Conservation (phyloP, 1,284 basidiomycete genomes). For the Fomitopsis schrenkii region DNA sequence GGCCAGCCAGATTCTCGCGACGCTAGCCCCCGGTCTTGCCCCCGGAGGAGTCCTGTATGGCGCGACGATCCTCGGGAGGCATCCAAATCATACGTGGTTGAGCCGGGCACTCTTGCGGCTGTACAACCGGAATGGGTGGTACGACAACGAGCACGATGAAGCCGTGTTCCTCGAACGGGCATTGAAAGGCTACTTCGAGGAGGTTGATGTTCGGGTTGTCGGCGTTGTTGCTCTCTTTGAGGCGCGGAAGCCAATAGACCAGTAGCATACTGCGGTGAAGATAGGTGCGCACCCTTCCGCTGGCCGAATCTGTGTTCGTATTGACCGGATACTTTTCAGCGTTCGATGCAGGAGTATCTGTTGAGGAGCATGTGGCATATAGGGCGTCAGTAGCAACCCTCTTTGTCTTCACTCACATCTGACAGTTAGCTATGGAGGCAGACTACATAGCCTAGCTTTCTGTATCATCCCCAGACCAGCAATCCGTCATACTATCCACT, state of each 20-base stretch:
- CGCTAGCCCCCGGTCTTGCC: slow-evolving; percentile 12
- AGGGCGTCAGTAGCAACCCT: too few relatives aligned
- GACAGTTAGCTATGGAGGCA: too few relatives aligned
- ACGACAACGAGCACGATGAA: slow-evolving; percentile 16
- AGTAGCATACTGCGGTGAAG: not conserved
- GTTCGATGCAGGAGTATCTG: too few relatives aligned
- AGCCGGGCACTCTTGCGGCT: slow-evolving; percentile 13
- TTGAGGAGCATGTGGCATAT: too few relatives aligned
- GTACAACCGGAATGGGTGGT: slow-evolving; percentile 18
- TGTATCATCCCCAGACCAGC: too few relatives aligned
- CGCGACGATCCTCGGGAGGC: slow-evolving; percentile 18
- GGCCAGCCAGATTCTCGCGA: slow-evolving; percentile 11
- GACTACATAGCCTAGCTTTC: too few relatives aligned
- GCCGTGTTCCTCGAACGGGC: slow-evolving; percentile 14
- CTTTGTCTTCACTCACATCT: too few relatives aligned
- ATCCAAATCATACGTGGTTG: slow-evolving; percentile 18
- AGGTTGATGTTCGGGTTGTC: slow-evolving; percentile 16
- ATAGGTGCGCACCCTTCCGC: not conserved
- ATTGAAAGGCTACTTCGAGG: slow-evolving; percentile 15
- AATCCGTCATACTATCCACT: too few relatives aligned
- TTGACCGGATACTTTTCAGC: not conserved
- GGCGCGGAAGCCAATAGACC: slow-evolving; percentile 7
- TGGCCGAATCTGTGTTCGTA: not conserved
- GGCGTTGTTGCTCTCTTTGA: slow-evolving; percentile 20
- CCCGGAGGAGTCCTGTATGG: slow-evolving; percentile 20